These are phyloP conservation scores for Adansonia madagascariensis DNA, from an alignment of 441 rosid genomes.

Conservation along the genomic window DNA sequence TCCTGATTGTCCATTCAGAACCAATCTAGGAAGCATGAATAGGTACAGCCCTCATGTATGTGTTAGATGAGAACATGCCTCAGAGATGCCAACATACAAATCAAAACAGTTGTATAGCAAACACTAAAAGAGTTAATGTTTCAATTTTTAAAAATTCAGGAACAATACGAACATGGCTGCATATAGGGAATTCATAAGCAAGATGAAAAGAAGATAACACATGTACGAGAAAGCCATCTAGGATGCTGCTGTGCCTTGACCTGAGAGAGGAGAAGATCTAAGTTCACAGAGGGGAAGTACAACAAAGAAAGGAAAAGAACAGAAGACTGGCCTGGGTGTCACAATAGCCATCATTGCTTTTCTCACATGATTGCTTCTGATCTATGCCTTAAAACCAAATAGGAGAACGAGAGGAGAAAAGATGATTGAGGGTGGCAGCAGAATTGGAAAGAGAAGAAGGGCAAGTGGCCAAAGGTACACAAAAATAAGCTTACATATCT, in stretches of 20 bases:
- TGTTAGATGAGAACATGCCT: not conserved
- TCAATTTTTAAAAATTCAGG: not conserved
- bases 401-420: not conserved
- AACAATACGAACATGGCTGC: not conserved
- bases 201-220: not conserved
- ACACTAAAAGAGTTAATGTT: not conserved
- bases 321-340: not conserved
- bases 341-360: constrained; percentile 2
- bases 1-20: not conserved
- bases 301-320: not conserved
- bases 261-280: not conserved
- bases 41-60: not conserved
- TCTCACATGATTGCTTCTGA: not conserved
- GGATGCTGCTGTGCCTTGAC: not conserved
- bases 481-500: not conserved
- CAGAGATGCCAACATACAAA: constrained; percentile 6
- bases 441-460: not conserved
- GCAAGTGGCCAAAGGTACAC: constrained; percentile 2
- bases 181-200: not conserved
- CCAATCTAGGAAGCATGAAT: constrained; percentile 1
- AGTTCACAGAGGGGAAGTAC: not conserved
- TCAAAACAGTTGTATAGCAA: not conserved
- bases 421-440: constrained; percentile 1
- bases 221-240: not conserved
- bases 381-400: not conserved